These are phyloP conservation scores for Leucosporidium scottii DNA, from an alignment of 768 basidiomycete genomes.

Conservation along the genomic window DNA sequence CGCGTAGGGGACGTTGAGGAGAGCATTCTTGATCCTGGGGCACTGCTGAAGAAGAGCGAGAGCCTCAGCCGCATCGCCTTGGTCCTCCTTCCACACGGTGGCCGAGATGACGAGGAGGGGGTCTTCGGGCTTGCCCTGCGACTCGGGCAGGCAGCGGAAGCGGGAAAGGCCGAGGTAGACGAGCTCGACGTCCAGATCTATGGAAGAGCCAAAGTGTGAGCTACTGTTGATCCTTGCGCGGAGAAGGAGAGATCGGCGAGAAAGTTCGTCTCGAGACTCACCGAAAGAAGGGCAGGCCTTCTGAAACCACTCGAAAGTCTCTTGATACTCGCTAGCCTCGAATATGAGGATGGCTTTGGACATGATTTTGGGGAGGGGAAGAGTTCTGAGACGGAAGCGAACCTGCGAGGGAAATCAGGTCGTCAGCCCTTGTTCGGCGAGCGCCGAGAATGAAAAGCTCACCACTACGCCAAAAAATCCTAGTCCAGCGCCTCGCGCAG, in stretches of 20 bases:
- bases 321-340: background rate
- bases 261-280: background rate
- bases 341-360: background rate
- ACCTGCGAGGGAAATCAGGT: too few species aligned
- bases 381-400: background rate
- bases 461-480: constrained; percentile 1
- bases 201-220: too few species aligned
- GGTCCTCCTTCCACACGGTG: background rate
- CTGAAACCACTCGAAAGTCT: background rate
- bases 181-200: background rate
- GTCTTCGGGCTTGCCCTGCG: background rate
- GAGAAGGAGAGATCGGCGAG: too few species aligned
- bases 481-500: background rate
- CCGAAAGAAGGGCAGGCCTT: background rate
- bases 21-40: background rate
- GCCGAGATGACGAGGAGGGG: background rate
- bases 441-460: background rate
- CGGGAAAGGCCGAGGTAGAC: constrained; percentile 1
- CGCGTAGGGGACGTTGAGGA: background rate
- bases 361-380: background rate
- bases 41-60: background rate
- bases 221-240: too few species aligned
- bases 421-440: too few species aligned
- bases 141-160: background rate
- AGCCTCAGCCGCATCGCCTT: background rate